Evolutionary conservation across 768 basidiomycete genomes (phyloP).

Genomic region (Leccinum arenicola): DNA sequence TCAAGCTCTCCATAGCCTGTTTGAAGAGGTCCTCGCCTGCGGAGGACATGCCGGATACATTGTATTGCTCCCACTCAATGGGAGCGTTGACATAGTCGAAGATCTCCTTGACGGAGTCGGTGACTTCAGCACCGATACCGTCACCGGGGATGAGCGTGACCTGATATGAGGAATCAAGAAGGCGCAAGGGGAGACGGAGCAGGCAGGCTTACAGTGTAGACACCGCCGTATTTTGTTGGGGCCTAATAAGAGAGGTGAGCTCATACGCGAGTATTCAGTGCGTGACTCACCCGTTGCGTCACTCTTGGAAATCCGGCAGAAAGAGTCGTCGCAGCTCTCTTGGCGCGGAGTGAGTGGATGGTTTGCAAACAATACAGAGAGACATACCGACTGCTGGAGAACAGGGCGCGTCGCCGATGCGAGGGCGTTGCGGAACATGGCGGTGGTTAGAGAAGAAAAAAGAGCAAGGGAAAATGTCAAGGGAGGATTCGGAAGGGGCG

Average conservation of each 20-base stretch:
- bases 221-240: conserved; percentile 87
- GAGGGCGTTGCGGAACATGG: conserved; percentile 68
- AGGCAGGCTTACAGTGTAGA: conserved; percentile 69
- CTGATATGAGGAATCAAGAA: conserved; percentile 40
- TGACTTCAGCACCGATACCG: conserved; percentile 95
- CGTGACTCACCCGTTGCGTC: conserved; percentile 57
- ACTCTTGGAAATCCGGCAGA: conserved; percentile 78
- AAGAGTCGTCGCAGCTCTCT: conserved; percentile 75
- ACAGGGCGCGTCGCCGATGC: conserved; percentile 54
- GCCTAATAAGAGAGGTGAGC: conserved; percentile 50
- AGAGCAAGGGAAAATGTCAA: conserved; percentile 17
- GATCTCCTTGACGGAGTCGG: conserved; percentile 98
- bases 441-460: conserved; percentile 17
- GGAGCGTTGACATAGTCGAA: conserved; percentile 97
- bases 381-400: conserved; percentile 50
- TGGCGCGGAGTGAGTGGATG: conserved; percentile 10
- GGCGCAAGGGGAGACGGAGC: neutral
- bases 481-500: conserved; percentile 31
- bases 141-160: conserved; percentile 98
- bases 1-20: conserved; percentile 96
- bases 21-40: conserved; percentile 94
- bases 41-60: conserved; percentile 95
- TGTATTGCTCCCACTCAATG: conserved; percentile 98
- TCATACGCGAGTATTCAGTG: neutral
- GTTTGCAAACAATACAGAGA: neutral